phyloP scores from a whole-genome alignment of 2,329 filamentous ascomycete genomes.

The Sclerotinia subarctica region DNA sequence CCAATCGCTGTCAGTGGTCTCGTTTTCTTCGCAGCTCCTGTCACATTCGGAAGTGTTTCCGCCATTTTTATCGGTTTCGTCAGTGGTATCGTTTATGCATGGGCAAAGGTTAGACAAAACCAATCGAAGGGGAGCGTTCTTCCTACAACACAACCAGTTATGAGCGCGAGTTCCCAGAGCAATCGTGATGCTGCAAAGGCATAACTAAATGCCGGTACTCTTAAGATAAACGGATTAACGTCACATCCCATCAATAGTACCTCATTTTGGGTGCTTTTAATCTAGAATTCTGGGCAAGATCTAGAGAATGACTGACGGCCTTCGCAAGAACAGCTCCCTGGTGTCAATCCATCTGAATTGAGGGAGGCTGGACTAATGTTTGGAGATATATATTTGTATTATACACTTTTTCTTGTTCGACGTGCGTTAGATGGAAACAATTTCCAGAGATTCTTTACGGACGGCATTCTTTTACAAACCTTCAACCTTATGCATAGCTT shows the following conservation, averaged over 20 bases:
- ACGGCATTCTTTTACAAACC: background rate
- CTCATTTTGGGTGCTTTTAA: conserved; percentile 1
- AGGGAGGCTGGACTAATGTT: background rate
- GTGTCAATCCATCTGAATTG: background rate
- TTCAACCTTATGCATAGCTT: conserved; percentile 18
- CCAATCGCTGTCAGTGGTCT: conserved; percentile 90
- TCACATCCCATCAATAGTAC: background rate
- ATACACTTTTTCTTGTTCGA: conserved; percentile 18
- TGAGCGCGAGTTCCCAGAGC: conserved; percentile 90
- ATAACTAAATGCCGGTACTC: conserved; percentile 21
- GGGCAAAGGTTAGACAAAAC: conserved; percentile 80
- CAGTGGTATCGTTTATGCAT: conserved; percentile 85
- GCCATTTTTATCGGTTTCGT: conserved; percentile 90
- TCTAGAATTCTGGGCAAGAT: conserved; percentile 6
- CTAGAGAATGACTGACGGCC: conserved; percentile 3
- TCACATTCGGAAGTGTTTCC: conserved; percentile 86
- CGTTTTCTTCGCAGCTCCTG: conserved; percentile 91
- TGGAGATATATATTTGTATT: conserved; percentile 21
- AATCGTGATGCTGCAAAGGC: conserved; percentile 73
- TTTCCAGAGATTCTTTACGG: conserved; percentile 6
- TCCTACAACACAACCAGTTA: conserved; percentile 64
- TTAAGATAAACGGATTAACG: background rate
- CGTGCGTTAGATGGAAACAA: conserved; percentile 16
- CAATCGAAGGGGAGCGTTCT: conserved; percentile 62
- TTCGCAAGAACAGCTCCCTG: conserved; percentile 4